Conservation (phyloP, 192 early-diverging fungal genomes). For the Coemansia sp. region DNA sequence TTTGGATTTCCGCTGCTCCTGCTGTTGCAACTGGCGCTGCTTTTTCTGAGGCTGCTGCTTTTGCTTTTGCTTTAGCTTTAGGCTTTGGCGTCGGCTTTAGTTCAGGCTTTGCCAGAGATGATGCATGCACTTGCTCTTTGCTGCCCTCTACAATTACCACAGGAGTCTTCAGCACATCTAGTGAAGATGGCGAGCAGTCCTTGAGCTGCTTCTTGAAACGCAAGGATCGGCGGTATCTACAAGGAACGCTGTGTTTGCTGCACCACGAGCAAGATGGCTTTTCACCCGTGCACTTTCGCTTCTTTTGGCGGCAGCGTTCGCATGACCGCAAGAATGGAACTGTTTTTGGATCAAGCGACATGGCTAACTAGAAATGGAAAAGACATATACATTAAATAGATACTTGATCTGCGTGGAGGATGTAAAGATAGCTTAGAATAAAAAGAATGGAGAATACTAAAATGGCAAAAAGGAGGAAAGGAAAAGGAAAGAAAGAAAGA, state of each 20-base stretch:
- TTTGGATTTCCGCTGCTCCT: neutral
- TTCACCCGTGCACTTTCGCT: slow-evolving; percentile 52
- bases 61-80: neutral
- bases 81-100: too few relatives aligned
- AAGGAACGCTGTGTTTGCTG: slow-evolving; percentile 37
- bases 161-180: slow-evolving; percentile 22
- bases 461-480: slow-evolving; percentile 6
- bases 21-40: neutral
- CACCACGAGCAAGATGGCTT: slow-evolving; percentile 53
- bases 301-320: slow-evolving; percentile 53
- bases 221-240: slow-evolving; percentile 47
- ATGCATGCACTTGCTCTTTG: neutral
- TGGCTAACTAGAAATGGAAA: slow-evolving; percentile 7
- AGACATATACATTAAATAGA: neutral
- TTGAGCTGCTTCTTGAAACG: slow-evolving; percentile 53
- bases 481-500: neutral
- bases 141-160: slow-evolving; percentile 5
- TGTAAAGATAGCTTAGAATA: neutral
- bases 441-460: neutral
- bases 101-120: neutral
- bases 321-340: slow-evolving; percentile 54
- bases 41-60: neutral
- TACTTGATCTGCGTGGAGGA: neutral
- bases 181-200: slow-evolving; percentile 18
- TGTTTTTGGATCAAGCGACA: slow-evolving; percentile 45